phyloP scores from a whole-genome alignment of 2,329 filamentous ascomycete genomes.

The Diaporthe humulicola region DNA sequence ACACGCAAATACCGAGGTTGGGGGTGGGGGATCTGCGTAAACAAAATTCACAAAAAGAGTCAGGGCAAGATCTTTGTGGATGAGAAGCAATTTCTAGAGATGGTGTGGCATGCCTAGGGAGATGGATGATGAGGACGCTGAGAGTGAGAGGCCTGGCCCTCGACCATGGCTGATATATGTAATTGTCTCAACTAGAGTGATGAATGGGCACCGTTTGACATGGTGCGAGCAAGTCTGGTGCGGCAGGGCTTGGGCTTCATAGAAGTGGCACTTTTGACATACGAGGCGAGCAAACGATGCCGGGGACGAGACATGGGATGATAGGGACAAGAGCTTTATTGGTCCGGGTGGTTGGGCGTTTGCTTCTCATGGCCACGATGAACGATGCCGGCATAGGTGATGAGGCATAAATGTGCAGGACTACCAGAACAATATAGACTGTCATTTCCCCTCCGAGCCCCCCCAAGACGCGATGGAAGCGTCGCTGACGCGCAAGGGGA shows the following conservation, averaged over 20 bases:
- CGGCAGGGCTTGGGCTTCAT: constrained; percentile 27
- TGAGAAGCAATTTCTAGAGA: background rate
- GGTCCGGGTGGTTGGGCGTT: constrained; percentile 22
- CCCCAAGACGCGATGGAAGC: constrained; percentile 15
- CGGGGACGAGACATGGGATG: constrained; percentile 18
- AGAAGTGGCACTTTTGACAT: constrained; percentile 31
- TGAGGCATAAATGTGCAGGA: constrained; percentile 37
- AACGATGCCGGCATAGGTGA: constrained; percentile 2
- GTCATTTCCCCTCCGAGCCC: background rate
- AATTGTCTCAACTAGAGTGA: background rate
- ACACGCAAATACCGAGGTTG: background rate
- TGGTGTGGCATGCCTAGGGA: background rate
- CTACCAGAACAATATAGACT: constrained; percentile 1
- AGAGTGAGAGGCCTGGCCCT: background rate
- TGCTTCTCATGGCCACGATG: constrained; percentile 33
- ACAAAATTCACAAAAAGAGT: background rate
- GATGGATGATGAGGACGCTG: background rate
- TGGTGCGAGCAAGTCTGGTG: constrained; percentile 13
- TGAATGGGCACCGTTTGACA: constrained; percentile 4
- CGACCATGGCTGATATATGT: constrained; percentile 31
- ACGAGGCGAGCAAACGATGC: constrained; percentile 36
- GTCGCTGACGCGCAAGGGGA: constrained; percentile 19
- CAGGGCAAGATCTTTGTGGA: background rate
- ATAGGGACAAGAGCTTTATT: constrained; percentile 25
- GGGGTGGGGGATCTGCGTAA: background rate